A percentile compares a stretch with the other conserved stretches of the same genome.
phyloP scores from a whole-genome alignment of 1,139 yeast genomes.

The Suhomyces maxii region DNA sequence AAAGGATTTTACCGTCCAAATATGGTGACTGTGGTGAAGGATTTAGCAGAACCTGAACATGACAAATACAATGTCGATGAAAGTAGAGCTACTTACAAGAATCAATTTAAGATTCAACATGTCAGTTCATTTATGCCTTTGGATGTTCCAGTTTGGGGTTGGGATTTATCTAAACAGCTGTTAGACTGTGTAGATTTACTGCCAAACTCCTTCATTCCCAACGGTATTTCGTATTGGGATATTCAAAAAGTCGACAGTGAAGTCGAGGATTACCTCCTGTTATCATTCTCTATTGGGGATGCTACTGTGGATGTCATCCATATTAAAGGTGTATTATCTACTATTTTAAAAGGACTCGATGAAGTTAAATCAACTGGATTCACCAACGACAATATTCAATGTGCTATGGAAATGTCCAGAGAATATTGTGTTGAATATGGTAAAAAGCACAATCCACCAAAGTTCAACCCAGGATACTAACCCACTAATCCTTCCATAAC shows the following conservation, averaged over 20 bases:
- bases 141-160: conserved; percentile 8
- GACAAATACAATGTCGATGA: conserved; percentile 4
- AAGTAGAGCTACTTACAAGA: not conserved
- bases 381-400: conserved; percentile 10
- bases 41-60: conserved; percentile 2
- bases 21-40: conserved; percentile 15
- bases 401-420: conserved; percentile 12
- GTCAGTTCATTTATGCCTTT: conserved; percentile 8
- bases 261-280: conserved; percentile 13
- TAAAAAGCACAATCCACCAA: conserved; percentile 2
- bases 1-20: conserved; percentile 19
- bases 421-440: conserved; percentile 9
- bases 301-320: conserved; percentile 13
- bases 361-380: conserved; percentile 1
- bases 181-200: conserved; percentile 3
- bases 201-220: conserved; percentile 38
- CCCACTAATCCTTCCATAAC: too few species aligned
- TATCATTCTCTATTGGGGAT: conserved; percentile 17
- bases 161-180: conserved; percentile 7
- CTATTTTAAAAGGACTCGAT: conserved; percentile 2
- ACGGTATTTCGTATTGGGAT: conserved; percentile 38
- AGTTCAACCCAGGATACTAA: too few species aligned
- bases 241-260: conserved; percentile 4
- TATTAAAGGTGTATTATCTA: conserved; percentile 5
- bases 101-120: conserved; percentile 5